A percentile compares a stretch with the other conserved stretches of the same genome.
Evolutionary conservation across 2,329 filamentous ascomycete species (phyloP).

Genomic region (Hypoxylon sp.): DNA sequence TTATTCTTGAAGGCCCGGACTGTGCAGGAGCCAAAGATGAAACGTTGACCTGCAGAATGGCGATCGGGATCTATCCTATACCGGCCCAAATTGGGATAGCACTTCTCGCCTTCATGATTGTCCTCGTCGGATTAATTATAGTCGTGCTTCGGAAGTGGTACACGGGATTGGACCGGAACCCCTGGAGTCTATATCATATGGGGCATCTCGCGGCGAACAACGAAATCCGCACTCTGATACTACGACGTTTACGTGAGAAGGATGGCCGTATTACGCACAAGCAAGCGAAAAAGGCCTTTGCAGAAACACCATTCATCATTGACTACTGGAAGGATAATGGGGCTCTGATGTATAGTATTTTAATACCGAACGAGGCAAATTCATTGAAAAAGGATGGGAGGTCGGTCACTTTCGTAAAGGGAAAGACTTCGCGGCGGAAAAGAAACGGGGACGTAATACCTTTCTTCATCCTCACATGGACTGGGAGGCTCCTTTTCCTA

Average conservation of each 20-base stretch:
- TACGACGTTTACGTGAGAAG: slow-evolving; percentile 41
- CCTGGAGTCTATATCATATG: slow-evolving; percentile 60
- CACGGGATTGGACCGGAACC: slow-evolving; percentile 59
- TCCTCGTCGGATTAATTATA: slow-evolving; percentile 52
- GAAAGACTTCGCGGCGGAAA: background rate
- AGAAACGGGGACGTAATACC: slow-evolving; percentile 39
- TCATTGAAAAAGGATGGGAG: slow-evolving; percentile 32
- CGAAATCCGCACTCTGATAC: slow-evolving; percentile 48
- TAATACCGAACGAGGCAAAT: slow-evolving; percentile 42
- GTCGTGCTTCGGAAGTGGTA: slow-evolving; percentile 54
- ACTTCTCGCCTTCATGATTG: slow-evolving; percentile 53
- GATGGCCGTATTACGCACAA: slow-evolving; percentile 41
- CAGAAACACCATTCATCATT: slow-evolving; percentile 43
- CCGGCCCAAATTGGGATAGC: slow-evolving; percentile 55
- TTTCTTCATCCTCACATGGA: slow-evolving; percentile 52
- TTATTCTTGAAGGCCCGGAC: slow-evolving; percentile 56
- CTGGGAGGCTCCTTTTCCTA: slow-evolving; percentile 49
- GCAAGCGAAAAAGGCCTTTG: slow-evolving; percentile 49
- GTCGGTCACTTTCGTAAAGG: slow-evolving; percentile 18
- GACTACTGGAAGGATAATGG: slow-evolving; percentile 45
- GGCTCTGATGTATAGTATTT: slow-evolving; percentile 46
- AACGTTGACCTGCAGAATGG: slow-evolving; percentile 54
- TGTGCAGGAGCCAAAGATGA: slow-evolving; percentile 19
- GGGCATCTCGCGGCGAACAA: slow-evolving; percentile 54
- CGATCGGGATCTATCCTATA: slow-evolving; percentile 55